These are phyloP conservation scores for Debaryomyces hansenii DNA, from an alignment of 805 yeast genomes.

Conservation along the genomic window DNA sequence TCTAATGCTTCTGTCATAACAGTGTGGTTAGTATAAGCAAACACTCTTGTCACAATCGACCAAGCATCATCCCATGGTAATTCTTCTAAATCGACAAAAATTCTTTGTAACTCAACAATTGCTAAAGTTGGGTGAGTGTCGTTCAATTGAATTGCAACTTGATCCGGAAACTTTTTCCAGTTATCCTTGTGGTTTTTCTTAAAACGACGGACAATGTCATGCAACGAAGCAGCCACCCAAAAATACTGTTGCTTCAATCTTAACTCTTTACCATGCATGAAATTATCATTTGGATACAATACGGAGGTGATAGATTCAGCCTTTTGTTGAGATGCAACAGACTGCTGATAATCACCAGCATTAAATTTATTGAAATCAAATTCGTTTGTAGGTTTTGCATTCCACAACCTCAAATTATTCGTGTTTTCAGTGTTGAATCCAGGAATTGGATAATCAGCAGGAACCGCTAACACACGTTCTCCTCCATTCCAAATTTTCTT, in stretches of 20 bases:
- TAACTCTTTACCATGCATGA: slow-evolving; percentile 85
- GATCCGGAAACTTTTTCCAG: slow-evolving; percentile 82
- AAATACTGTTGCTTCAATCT: slow-evolving; percentile 94
- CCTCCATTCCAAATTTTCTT: slow-evolving; percentile 82
- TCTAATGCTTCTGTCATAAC: slow-evolving; percentile 94
- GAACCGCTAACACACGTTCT: slow-evolving; percentile 85
- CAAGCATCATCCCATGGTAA: slow-evolving; percentile 84
- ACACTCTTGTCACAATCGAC: slow-evolving; percentile 75
- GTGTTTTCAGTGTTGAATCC: slow-evolving; percentile 82
- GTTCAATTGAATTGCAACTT: slow-evolving; percentile 87
- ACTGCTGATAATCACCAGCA: slow-evolving; percentile 83
- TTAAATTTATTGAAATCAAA: slow-evolving; percentile 90
- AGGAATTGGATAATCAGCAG: slow-evolving; percentile 90
- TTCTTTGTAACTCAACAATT: slow-evolving; percentile 83
- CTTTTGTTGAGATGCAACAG: slow-evolving; percentile 79
- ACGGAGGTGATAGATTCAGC: slow-evolving; percentile 94
- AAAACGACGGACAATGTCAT: slow-evolving; percentile 87
- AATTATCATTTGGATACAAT: slow-evolving; percentile 90
- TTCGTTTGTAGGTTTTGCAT: slow-evolving; percentile 84
- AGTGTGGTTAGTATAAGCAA: slow-evolving; percentile 93
- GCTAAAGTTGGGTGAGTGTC: slow-evolving; percentile 96
- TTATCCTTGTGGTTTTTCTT: slow-evolving; percentile 68
- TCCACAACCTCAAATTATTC: slow-evolving; percentile 88
- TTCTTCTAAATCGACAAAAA: slow-evolving; percentile 80
- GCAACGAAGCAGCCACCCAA: slow-evolving; percentile 94